phyloP scores from a whole-genome alignment of 1,284 basidiomycete species.

The Xerocomus amazonicus region DNA sequence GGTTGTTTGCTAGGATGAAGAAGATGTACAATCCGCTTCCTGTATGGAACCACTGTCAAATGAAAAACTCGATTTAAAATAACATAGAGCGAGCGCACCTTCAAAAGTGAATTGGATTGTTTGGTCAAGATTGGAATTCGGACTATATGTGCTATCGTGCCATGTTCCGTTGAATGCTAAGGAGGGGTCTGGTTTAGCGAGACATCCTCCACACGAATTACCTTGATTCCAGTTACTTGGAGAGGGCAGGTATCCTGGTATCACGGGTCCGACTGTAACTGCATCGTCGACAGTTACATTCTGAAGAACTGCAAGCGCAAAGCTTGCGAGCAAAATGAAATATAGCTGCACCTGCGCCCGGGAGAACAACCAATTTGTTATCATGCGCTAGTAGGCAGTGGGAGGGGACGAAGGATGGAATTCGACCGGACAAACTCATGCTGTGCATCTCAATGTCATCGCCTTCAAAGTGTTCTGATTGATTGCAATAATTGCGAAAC shows the following conservation, averaged over 20 bases:
- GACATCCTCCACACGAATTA: not conserved
- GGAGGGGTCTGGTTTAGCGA: conserved; percentile 3
- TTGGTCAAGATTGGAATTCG: not conserved
- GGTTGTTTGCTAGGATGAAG: conserved; percentile 16
- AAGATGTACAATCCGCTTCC: conserved; percentile 23
- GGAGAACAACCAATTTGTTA: not conserved
- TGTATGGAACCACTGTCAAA: not conserved
- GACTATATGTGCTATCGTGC: conserved; percentile 14
- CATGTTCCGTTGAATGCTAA: conserved; percentile 14
- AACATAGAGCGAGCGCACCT: conserved; percentile 2
- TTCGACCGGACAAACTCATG: not conserved
- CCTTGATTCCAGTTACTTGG: not conserved
- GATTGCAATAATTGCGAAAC: too few species aligned
- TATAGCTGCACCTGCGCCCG: not conserved
- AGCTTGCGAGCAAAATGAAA: not conserved
- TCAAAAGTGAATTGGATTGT: conserved; percentile 13
- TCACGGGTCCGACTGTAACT: not conserved
- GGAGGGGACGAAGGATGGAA: not conserved
- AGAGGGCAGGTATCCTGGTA: conserved; percentile 11
- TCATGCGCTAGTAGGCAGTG: not conserved
- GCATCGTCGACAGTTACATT: conserved; percentile 23
- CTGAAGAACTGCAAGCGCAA: conserved; percentile 6
- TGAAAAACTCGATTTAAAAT: not conserved
- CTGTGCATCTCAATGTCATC: too few species aligned
- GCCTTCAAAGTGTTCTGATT: too few species aligned